These are phyloP conservation scores for Cercospora sojina DNA, from an alignment of 2,329 filamentous ascomycete species.

Conservation along the genomic window DNA sequence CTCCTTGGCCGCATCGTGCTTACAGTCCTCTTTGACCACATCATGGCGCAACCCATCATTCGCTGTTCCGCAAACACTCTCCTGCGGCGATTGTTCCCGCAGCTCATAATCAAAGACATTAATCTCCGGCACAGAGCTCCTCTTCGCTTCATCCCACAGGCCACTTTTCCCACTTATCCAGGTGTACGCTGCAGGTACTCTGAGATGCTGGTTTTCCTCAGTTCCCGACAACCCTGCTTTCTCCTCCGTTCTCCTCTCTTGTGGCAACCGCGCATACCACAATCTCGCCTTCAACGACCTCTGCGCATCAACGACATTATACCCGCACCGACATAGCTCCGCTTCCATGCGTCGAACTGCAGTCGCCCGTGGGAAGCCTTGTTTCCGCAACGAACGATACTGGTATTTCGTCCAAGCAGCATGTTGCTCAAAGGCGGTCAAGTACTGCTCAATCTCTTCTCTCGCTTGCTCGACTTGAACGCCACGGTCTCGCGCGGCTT, in stretches of 20 bases:
- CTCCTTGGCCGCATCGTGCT: neutral
- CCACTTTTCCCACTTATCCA: neutral
- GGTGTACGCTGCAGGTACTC: neutral
- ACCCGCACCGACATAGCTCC: neutral
- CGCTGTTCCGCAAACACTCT: neutral
- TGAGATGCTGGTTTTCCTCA: neutral
- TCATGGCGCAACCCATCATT: neutral
- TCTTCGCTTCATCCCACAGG: neutral
- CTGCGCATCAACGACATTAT: conserved; percentile 9
- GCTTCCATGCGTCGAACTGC: conserved; percentile 3
- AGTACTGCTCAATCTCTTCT: neutral
- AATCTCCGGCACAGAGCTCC: neutral
- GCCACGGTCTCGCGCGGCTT: neutral
- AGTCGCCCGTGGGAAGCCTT: conserved; percentile 2
- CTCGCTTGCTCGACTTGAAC: neutral
- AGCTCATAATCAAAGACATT: neutral
- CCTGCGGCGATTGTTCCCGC: neutral
- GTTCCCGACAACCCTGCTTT: neutral
- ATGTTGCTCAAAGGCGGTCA: neutral
- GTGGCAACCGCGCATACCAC: neutral
- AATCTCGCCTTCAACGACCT: neutral
- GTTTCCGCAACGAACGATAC: neutral
- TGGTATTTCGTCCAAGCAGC: neutral
- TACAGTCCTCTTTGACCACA: neutral
- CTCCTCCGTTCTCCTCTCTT: neutral